These are phyloP conservation scores for Penicillium nordicum DNA, from an alignment of 2,329 filamentous ascomycete species.

Conservation along the genomic window DNA sequence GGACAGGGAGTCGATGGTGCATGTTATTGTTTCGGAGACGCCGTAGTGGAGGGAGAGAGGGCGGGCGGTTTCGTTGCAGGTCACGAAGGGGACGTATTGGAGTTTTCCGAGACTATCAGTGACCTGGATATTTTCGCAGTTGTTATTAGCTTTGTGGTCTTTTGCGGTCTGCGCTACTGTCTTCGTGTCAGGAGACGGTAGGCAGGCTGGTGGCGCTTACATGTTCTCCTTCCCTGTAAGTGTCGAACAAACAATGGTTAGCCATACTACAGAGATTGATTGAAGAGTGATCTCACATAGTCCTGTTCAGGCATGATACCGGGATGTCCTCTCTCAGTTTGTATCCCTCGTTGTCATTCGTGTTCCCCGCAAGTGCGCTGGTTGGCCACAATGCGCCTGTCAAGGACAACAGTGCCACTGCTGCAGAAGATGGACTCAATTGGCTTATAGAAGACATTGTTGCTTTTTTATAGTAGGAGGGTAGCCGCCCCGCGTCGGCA, in stretches of 20 bases:
- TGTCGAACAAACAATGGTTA: constrained; percentile 7
- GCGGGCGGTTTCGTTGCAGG: constrained; percentile 80
- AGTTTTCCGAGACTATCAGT: constrained; percentile 76
- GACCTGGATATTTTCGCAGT: constrained; percentile 48
- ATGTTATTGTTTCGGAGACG: constrained; percentile 59
- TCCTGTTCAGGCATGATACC: constrained; percentile 71
- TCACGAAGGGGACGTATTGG: constrained; percentile 86
- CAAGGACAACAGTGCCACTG: constrained; percentile 16
- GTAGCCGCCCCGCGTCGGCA: constrained; percentile 14
- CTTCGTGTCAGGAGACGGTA: constrained; percentile 8
- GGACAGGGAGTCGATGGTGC: constrained; percentile 50
- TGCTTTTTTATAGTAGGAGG: not conserved
- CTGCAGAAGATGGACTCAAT: constrained; percentile 8
- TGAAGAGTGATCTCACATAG: constrained; percentile 55
- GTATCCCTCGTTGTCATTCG: constrained; percentile 31
- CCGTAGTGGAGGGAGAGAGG: constrained; percentile 86
- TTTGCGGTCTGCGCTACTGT: not conserved
- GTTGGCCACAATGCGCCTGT: constrained; percentile 20
- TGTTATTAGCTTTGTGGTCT: not conserved
- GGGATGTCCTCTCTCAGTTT: constrained; percentile 60
- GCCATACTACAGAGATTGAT: not conserved
- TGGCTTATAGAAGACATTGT: constrained; percentile 9
- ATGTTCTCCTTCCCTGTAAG: constrained; percentile 24
- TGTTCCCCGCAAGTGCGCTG: constrained; percentile 24
- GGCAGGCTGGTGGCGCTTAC: constrained; percentile 14